Evolutionary conservation across 805 yeast genomes (phyloP), one percentile per base, ranked within the genome.

Genomic region (Candida pini): DNA sequence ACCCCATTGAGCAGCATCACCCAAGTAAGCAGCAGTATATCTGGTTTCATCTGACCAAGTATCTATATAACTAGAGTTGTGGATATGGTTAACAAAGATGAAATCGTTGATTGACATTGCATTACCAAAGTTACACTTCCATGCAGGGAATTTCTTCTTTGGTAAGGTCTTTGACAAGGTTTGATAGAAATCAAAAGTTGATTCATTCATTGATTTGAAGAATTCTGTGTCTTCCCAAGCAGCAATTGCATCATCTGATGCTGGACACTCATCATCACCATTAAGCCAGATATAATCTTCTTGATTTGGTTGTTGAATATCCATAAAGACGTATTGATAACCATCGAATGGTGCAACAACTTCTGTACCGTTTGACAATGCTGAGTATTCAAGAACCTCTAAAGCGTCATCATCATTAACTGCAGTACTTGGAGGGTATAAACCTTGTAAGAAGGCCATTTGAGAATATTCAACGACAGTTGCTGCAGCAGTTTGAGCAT

Each of bases 281-380:
- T 62, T 56, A 34, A 62, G 54, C 63, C 63, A 62, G 49, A 67
- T 64, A 43, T 55, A 57, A 19, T 59, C 52, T n/a, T 54, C 59
- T 9, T 70, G 56, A 10, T 48, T 54, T 14, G 49, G 53, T 31
- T 53, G 58, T 41, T 63, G 61, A 22, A 61, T 53, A 33, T 59
- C 61, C 46, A 62, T 54, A 38, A 57, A 54, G 10, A 67, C 71
- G 38, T 69, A 69, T 50, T 70, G 76, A 48, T 68, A 68, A 9
- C 72, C 73, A 34, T 53, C 53, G 21, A 64, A 48, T 4, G 74
- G 73, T 30, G 58, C 57, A 24, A 48, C 54, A 17, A 61, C 51
- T 9, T 48, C 41, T 15, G 69, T 44, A 16, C 74, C 74, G 41
- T 69, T 68, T 22, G 63, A 34, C 28, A 63, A 43, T 28, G 41